Percentiles rank a stretch among this genome's conserved stretches.
Conservation (phyloP, 257 asterid species). For the Prunella vulgaris region DNA sequence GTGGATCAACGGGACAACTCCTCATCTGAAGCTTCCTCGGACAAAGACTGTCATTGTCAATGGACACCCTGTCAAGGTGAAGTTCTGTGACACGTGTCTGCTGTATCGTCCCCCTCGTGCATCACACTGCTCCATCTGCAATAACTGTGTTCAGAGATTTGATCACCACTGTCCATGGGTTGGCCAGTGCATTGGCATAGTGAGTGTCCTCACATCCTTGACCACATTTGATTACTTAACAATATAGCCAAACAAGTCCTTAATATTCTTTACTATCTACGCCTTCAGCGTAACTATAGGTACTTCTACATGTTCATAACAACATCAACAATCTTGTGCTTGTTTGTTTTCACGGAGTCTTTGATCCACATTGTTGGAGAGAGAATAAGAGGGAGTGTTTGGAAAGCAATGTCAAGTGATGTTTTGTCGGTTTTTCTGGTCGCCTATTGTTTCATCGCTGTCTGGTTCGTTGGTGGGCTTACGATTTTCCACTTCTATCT, state of each 20-base stretch:
- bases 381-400: conserved; percentile 18
- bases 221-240: neutral
- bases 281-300: conserved; percentile 68
- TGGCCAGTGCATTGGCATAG: conserved; percentile 82
- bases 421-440: conserved; percentile 54
- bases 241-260: neutral
- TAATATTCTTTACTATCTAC: neutral
- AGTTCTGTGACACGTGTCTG: conserved; percentile 70
- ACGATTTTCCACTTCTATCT: conserved; percentile 65
- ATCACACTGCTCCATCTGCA: conserved; percentile 83
- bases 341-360: conserved; percentile 49
- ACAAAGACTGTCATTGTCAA: conserved; percentile 60
- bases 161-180: conserved; percentile 90
- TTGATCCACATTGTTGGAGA: conserved; percentile 44
- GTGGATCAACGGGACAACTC: conserved; percentile 71
- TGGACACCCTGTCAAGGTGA: conserved; percentile 60
- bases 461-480: conserved; percentile 86
- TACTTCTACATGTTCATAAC: conserved; percentile 74
- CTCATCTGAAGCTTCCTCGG: conserved; percentile 59
- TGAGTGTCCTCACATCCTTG: conserved; percentile 30
- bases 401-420: conserved; percentile 48
- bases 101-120: conserved; percentile 85
- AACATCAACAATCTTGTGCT: conserved; percentile 64
- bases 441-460: conserved; percentile 56
- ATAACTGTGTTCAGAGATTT: conserved; percentile 70